Percentiles rank a stretch among this genome's conserved stretches.
Conservation (phyloP, 2,329 filamentous ascomycete genomes). For the Diaporthe aspalathi region DNA sequence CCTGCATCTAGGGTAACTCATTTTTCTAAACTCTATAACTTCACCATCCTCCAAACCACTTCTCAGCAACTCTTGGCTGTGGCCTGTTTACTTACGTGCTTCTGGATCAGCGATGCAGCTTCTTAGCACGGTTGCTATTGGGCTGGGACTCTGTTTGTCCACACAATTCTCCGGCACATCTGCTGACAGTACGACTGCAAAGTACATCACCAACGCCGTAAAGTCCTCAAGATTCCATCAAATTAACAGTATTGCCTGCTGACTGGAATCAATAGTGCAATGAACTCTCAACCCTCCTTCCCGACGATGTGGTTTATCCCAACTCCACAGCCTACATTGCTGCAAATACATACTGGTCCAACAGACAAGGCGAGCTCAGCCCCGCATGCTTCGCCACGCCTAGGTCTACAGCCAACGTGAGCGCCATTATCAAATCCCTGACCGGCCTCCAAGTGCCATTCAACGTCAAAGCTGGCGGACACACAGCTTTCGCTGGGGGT, state of each 20-base stretch:
- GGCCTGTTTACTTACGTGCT: not conserved
- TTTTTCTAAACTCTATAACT: not conserved
- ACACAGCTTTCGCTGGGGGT: slow-evolving; percentile 18
- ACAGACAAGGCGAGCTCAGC: slow-evolving; percentile 43
- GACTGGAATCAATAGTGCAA: not conserved
- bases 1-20: too few relatives aligned
- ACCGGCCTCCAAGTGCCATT: slow-evolving; percentile 35
- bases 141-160: not conserved
- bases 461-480: slow-evolving; percentile 27
- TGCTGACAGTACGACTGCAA: not conserved
- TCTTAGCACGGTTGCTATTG: not conserved
- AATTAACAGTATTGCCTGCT: not conserved
- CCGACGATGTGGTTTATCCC: slow-evolving; percentile 42
- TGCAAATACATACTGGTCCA: slow-evolving; percentile 49
- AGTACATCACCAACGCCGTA: not conserved
- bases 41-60: not conserved
- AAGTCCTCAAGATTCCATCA: not conserved
- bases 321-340: slow-evolving; percentile 42
- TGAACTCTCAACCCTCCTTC: slow-evolving; percentile 38
- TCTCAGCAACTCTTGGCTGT: not conserved
- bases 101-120: not conserved
- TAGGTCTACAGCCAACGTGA: slow-evolving; percentile 7
- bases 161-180: too few relatives aligned
- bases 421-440: slow-evolving; percentile 8
- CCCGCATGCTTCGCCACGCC: slow-evolving; percentile 23